Evolutionary conservation across 257 asterid species (phyloP).

Genomic region (Thymus mandschuricus): DNA sequence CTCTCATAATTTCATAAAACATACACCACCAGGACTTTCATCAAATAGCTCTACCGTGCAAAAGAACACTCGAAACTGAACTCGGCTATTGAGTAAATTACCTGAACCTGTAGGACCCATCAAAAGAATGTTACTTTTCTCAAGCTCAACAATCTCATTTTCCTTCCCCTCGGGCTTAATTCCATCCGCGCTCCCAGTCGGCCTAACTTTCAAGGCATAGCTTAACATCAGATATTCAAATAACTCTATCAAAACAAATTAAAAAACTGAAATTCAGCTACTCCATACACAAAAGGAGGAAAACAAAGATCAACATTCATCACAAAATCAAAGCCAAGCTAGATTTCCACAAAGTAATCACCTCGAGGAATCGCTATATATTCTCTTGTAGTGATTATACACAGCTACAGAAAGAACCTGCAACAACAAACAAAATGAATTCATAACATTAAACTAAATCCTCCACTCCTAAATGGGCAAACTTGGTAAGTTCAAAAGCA

Average conservation of each 20-base stretch:
- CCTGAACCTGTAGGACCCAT: conserved; percentile 99
- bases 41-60: neutral
- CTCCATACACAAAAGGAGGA: neutral
- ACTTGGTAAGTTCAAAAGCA: conserved; percentile 20
- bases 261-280: conserved; percentile 15
- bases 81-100: conserved; percentile 48
- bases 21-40: conserved; percentile 6
- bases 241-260: neutral
- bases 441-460: conserved; percentile 10
- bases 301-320: neutral
- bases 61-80: conserved; percentile 21
- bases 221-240: conserved; percentile 39
- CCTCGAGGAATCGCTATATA: conserved; percentile 73
- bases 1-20: conserved; percentile 14
- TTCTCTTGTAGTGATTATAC: conserved; percentile 98
- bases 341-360: conserved; percentile 54
- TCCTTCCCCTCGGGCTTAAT: conserved; percentile 58
- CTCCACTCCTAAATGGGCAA: conserved; percentile 7
- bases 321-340: conserved; percentile 20
- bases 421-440: conserved; percentile 21
- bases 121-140: conserved; percentile 96
- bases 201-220: conserved; percentile 69
- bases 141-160: conserved; percentile 81
- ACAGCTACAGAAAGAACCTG: conserved; percentile 99
- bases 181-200: conserved; percentile 61